phyloP scores from a whole-genome alignment of 192 early-diverging fungal species.

The Coemansia pectinata region DNA sequence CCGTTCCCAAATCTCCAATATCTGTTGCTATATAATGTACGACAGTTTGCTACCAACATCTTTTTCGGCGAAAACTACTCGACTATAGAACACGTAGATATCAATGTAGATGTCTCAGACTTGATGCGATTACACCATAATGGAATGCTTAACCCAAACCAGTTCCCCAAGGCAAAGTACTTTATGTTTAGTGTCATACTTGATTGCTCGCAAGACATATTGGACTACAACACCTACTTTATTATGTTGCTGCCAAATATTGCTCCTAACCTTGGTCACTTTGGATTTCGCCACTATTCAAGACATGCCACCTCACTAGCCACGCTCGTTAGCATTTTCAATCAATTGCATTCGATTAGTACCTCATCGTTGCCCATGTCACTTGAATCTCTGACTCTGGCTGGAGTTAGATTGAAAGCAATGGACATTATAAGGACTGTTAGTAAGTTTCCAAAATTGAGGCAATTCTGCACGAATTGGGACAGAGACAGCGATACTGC shows the following conservation, averaged over 20 bases:
- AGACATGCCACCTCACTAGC: not conserved
- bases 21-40: not conserved
- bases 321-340: not conserved
- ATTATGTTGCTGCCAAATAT: not conserved
- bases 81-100: not conserved
- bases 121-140: not conserved
- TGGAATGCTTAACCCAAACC: not conserved
- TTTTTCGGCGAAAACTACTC: not conserved
- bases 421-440: not conserved
- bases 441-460: not conserved
- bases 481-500: not conserved
- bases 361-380: not conserved
- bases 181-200: not conserved
- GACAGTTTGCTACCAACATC: not conserved
- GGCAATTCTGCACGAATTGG: not conserved
- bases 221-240: not conserved
- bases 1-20: not conserved
- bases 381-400: not conserved
- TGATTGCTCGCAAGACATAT: not conserved
- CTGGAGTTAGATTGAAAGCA: not conserved
- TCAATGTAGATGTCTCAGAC: not conserved
- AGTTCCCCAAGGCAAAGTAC: not conserved
- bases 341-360: not conserved
- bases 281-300: not conserved
- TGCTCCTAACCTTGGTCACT: not conserved